Base-by-base conservation (phyloP, 2,329 filamentous ascomycete genomes). In the Xylaria sp. region DNA sequence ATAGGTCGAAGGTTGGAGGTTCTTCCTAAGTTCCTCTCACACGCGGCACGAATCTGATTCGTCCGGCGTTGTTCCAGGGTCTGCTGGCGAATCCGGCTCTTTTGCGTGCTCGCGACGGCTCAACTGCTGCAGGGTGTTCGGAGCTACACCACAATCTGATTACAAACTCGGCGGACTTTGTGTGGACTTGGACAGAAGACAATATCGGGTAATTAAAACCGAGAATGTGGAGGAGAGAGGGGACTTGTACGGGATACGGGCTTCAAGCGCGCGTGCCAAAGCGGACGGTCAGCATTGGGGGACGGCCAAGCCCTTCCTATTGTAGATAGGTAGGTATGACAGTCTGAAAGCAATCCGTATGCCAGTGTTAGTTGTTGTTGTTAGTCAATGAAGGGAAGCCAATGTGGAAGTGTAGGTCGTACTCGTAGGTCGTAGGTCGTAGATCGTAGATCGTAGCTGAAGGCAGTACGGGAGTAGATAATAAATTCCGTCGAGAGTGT, bases 1-100 rank as follows among this genome's bases (percentile, higher is more conserved):
- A 72, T 65, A 59, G 62, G 63, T 59, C 58, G 57, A 59, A 65
- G 48, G 59, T 57, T 51, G 58, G 48, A 63, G 60, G 54, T 59
- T 54, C 57, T 60, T 62, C 54, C 39, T 30, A 30, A 30, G 23
- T 30, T 30, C 23, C 23, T 30, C 23, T 56, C 50, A 58, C 46
- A 42, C 52, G 48, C 52, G 13, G 52, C 52, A 62, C 62, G 55
- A 58, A 59, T 57, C 57, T 64, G 61, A 62, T 65, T 63, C 60
- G 62, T 53, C 59, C 62, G 55, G 60, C 42, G 18, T 50, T 51
- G 58, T 58, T 44, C 61, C 59, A 63, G 60, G 54, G 50, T 52
- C 59, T 60, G 61, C 47, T 50, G 52, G 58, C 52, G 62, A 66
- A 59, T 48, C 60, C 51, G 44, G 47, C 49, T 54, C 42, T 53